Evolutionary conservation across 768 basidiomycete genomes (phyloP).

Genomic region (Phanerochaete sordida): DNA sequence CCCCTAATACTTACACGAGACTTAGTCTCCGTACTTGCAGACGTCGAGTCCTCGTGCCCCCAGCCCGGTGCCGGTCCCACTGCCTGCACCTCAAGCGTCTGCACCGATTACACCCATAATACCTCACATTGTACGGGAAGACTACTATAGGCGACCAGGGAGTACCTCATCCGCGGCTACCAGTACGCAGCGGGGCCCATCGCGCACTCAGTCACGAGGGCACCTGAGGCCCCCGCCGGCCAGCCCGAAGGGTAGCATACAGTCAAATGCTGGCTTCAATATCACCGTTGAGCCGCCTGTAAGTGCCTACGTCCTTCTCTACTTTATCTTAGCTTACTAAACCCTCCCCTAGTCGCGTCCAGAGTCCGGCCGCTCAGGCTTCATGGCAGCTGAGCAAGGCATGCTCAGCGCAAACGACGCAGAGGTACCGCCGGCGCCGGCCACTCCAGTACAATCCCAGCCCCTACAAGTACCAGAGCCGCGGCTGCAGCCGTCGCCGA

Average conservation of each 20-base stretch:
- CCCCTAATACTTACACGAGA: background rate
- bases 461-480: background rate
- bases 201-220: background rate
- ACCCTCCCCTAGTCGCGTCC: conserved; percentile 31
- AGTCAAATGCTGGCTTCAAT: conserved; percentile 6
- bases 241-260: conserved; percentile 8
- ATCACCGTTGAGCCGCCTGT: conserved; percentile 25
- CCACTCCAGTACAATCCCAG: background rate
- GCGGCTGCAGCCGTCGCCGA: conserved; percentile 3
- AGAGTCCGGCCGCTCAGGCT: conserved; percentile 32
- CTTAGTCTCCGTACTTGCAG: background rate
- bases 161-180: background rate
- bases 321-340: background rate
- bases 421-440: conserved; percentile 23
- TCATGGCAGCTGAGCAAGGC: conserved; percentile 22
- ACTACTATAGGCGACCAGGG: conserved; percentile 5
- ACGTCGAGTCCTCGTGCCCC: background rate
- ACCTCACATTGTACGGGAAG: background rate
- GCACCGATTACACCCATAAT: background rate
- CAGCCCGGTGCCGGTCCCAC: background rate
- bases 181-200: background rate
- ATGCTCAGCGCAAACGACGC: conserved; percentile 40
- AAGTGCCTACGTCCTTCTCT: conserved; percentile 8
- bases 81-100: conserved; percentile 7
- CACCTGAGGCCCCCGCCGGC: background rate